Conservation (phyloP, 139 green algal species). For the Pedinophyceae sp. region DNA sequence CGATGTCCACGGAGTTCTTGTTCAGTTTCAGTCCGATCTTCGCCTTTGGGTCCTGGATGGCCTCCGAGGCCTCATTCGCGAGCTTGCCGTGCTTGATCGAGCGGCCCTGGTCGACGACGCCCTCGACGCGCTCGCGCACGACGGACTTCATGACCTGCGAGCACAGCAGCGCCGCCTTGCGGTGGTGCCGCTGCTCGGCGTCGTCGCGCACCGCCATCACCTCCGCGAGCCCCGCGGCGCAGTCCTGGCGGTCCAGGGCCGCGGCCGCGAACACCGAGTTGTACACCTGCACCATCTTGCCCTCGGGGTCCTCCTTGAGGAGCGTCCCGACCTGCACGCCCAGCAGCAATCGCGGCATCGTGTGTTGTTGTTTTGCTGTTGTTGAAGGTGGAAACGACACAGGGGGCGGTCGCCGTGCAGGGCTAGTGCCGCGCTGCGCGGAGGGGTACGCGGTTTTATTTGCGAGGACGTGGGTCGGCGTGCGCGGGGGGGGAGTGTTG, state of each 20-base stretch:
- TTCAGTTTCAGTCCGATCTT: slow-evolving; percentile 57
- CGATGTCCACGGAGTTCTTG: slow-evolving; percentile 74
- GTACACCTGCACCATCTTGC: slow-evolving; percentile 41
- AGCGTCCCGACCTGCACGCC: neutral
- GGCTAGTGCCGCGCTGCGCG: too few relatives aligned
- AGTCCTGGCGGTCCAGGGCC: slow-evolving; percentile 14
- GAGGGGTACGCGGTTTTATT: too few relatives aligned
- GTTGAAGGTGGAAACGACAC: too few relatives aligned
- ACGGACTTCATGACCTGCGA: slow-evolving; percentile 47
- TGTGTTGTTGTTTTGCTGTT: too few relatives aligned
- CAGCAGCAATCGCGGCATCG: neutral
- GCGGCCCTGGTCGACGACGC: slow-evolving; percentile 74
- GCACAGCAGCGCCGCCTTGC: slow-evolving; percentile 71
- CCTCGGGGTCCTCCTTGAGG: slow-evolving; percentile 44
- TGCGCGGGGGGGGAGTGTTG: too few relatives aligned
- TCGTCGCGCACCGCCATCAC: slow-evolving; percentile 68
- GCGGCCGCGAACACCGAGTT: slow-evolving; percentile 3
- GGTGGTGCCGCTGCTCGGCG: slow-evolving; percentile 57
- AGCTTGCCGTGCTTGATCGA: slow-evolving; percentile 82
- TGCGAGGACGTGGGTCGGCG: too few relatives aligned
- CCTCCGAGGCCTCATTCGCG: slow-evolving; percentile 42
- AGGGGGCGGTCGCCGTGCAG: too few relatives aligned
- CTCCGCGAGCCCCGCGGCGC: slow-evolving; percentile 30
- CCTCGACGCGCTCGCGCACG: slow-evolving; percentile 50
- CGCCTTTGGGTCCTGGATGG: slow-evolving; percentile 43